Evolutionary conservation across 441 rosid species (phyloP).

Genomic region (Raphanus hybrid): DNA sequence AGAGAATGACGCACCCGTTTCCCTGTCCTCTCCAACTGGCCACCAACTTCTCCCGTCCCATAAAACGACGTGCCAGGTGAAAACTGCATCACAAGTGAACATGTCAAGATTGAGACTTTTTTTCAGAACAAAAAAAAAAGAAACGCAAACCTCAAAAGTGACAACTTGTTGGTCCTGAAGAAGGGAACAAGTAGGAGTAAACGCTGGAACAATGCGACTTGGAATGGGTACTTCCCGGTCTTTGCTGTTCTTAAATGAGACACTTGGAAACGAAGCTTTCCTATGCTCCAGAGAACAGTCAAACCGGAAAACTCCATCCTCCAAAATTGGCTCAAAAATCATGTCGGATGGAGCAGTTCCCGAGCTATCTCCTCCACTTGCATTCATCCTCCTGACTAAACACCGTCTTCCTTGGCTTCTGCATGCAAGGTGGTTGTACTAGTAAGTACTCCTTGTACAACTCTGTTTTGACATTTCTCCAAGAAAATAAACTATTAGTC

Average conservation of each 20-base stretch:
- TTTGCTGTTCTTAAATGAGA: constrained; percentile 64
- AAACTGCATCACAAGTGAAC: constrained; percentile 54
- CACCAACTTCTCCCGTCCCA: constrained; percentile 99
- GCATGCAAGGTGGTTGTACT: constrained; percentile 40
- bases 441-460: constrained; percentile 35
- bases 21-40: constrained; percentile 93
- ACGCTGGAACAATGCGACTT: constrained; percentile 52
- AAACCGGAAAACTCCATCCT: constrained; percentile 77
- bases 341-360: constrained; percentile 50
- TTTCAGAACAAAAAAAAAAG: not conserved
- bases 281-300: constrained; percentile 68
- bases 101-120: not conserved
- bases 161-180: constrained; percentile 64
- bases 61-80: constrained; percentile 84
- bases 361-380: constrained; percentile 38
- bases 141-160: constrained; percentile 61
- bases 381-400: constrained; percentile 53
- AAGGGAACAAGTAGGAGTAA: constrained; percentile 38
- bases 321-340: constrained; percentile 79
- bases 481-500: constrained; percentile 20
- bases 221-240: constrained; percentile 60
- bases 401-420: constrained; percentile 40
- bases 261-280: constrained; percentile 66
- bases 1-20: constrained; percentile 64
- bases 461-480: constrained; percentile 27